Percentiles rank a stretch among this genome's conserved stretches.
Evolutionary conservation across 2,329 filamentous ascomycete genomes (phyloP).

Genomic region (Pezicula carpinea): DNA sequence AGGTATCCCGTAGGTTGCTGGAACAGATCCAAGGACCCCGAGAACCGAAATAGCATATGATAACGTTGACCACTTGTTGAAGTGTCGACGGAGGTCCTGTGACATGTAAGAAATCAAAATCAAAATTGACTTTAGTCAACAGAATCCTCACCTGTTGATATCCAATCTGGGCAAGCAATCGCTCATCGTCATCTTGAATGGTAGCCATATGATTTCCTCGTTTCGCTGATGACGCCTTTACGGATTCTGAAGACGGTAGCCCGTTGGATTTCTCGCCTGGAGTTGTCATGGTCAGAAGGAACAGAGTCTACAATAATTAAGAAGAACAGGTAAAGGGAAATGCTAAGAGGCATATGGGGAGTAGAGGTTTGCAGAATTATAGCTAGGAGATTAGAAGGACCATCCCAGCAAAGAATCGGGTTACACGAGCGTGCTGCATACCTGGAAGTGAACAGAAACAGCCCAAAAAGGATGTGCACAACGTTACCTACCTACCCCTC

Average conservation of each 20-base stretch:
- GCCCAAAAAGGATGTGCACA: no score
- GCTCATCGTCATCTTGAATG: slow-evolving; percentile 55
- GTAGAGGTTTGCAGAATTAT: no score
- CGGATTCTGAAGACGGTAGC: neutral
- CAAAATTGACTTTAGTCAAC: neutral
- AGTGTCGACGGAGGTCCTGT: slow-evolving; percentile 57
- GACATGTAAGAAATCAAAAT: neutral
- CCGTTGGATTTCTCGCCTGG: neutral
- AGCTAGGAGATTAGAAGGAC: no score
- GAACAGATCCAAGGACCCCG: slow-evolving; percentile 60
- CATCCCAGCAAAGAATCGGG: no score
- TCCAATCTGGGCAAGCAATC: slow-evolving; percentile 54
- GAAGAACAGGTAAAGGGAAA: no score
- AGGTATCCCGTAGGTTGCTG: slow-evolving; percentile 56
- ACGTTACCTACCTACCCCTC: no score
- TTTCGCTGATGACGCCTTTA: neutral
- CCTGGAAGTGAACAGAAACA: no score
- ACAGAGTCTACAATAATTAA: no score
- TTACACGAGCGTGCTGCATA: no score
- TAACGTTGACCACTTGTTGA: slow-evolving; percentile 62
- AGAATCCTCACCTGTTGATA: slow-evolving; percentile 51
- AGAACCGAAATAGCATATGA: slow-evolving; percentile 64
- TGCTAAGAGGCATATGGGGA: no score
- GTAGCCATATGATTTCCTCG: slow-evolving; percentile 34
- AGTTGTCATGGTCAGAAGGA: neutral